A percentile compares a stretch with the other conserved stretches of the same genome.
Conservation (phyloP, 306 rosid species). For the Pterocarpus santalinus region DNA sequence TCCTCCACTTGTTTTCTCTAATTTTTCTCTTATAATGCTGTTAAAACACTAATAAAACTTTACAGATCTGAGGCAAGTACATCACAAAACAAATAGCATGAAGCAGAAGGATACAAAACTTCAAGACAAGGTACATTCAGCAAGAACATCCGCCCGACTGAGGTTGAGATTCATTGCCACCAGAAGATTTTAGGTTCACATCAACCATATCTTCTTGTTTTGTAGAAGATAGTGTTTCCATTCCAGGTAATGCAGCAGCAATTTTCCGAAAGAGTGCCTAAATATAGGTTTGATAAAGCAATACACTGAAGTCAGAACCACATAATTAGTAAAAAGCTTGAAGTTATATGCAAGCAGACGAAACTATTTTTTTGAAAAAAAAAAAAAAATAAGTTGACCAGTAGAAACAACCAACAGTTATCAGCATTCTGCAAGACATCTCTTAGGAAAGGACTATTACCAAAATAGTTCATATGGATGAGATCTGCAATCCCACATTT, state of each 20-base stretch:
- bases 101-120: slow-evolving; percentile 39
- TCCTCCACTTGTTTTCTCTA: slow-evolving; percentile 21
- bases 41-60: slow-evolving; percentile 37
- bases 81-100: slow-evolving; percentile 40
- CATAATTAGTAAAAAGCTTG: neutral
- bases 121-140: slow-evolving; percentile 43
- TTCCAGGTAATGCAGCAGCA: slow-evolving; percentile 65
- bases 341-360: slow-evolving; percentile 22
- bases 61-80: slow-evolving; percentile 48
- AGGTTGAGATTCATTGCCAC: slow-evolving; percentile 47
- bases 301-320: slow-evolving; percentile 20
- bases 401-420: slow-evolving; percentile 24
- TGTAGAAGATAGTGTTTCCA: slow-evolving; percentile 60
- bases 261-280: slow-evolving; percentile 61
- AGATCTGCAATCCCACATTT: slow-evolving; percentile 22
- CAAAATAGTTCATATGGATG: slow-evolving; percentile 35
- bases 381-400: neutral
- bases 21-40: slow-evolving; percentile 17
- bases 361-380: neutral
- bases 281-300: slow-evolving; percentile 33
- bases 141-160: slow-evolving; percentile 56
- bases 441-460: neutral
- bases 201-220: slow-evolving; percentile 65
- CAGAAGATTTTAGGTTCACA: slow-evolving; percentile 57
- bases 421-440: neutral